These are phyloP conservation scores for Phyllosticta ampelicida DNA, from an alignment of 2,329 filamentous ascomycete genomes.

Conservation along the genomic window DNA sequence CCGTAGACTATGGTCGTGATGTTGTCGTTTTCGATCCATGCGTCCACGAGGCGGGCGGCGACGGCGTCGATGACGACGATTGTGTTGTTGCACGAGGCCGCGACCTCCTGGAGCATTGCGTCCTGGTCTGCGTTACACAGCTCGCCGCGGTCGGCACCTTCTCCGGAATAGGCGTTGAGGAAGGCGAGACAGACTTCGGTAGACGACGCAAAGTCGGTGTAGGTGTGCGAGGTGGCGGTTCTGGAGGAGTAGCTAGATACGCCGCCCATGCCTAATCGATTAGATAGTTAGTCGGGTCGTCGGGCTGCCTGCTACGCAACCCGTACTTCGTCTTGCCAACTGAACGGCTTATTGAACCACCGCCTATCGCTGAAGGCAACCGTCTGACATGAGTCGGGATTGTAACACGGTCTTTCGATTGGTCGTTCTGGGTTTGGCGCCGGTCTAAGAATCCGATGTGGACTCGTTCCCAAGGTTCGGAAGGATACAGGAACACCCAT, in stretches of 20 bases:
- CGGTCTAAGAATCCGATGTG: not conserved
- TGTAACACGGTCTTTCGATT: not conserved
- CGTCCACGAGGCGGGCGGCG: conserved; percentile 8
- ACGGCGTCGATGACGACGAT: conserved; percentile 49
- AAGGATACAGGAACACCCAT: not conserved
- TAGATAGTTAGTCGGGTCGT: no score
- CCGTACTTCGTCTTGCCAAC: no score
- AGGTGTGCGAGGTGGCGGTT: conserved; percentile 6
- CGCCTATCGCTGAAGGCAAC: not conserved
- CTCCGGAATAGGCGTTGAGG: conserved; percentile 9
- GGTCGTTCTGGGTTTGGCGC: not conserved
- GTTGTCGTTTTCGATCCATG: conserved; percentile 11
- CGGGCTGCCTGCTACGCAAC: no score
- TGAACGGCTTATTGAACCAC: no score
- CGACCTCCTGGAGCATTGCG: conserved; percentile 63
- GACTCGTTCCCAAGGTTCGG: not conserved
- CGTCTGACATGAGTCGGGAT: not conserved
- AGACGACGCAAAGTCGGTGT: conserved; percentile 10
- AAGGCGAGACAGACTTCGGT: conserved; percentile 9
- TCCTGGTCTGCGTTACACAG: conserved; percentile 15
- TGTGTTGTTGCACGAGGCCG: conserved; percentile 51
- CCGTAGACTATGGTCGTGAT: conserved; percentile 9
- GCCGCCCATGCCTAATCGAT: not conserved
- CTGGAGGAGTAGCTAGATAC: conserved; percentile 1
- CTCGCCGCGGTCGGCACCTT: conserved; percentile 9